A percentile compares a stretch with the other conserved stretches of the same genome.
phyloP scores from a whole-genome alignment of 805 yeast species.

The Yamadazyma akitaensis region DNA sequence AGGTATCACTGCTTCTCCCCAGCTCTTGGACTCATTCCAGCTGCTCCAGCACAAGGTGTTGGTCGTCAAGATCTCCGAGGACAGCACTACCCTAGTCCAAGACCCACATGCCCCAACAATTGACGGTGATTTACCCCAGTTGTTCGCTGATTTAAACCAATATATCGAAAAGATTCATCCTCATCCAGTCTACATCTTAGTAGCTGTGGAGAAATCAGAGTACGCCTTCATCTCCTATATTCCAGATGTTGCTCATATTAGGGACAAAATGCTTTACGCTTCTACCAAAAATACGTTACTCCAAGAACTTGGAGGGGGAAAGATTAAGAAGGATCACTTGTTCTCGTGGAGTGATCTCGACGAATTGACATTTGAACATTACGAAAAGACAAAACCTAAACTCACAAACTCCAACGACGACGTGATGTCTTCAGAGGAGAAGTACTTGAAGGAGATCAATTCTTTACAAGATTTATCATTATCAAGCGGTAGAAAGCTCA shows the following conservation, averaged over 20 bases:
- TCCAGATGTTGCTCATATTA: conserved; percentile 80
- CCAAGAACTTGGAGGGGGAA: conserved; percentile 66
- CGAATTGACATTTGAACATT: conserved; percentile 52
- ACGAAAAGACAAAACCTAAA: conserved; percentile 22
- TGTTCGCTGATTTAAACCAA: conserved; percentile 19
- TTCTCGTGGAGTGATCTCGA: conserved; percentile 53
- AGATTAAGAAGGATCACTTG: conserved; percentile 39
- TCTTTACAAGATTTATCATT: conserved; percentile 29
- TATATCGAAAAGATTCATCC: conserved; percentile 27
- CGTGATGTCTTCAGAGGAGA: conserved; percentile 54
- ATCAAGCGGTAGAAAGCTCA: conserved; percentile 25
- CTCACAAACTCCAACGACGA: conserved; percentile 24
- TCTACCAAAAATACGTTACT: conserved; percentile 78
- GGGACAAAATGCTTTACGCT: conserved; percentile 90
- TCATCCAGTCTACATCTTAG: conserved; percentile 33
- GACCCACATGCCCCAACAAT: conserved; percentile 21
- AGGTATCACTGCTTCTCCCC: conserved; percentile 36
- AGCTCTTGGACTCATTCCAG: conserved; percentile 28
- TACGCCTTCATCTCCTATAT: conserved; percentile 71
- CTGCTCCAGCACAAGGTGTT: conserved; percentile 19
- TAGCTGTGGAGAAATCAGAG: conserved; percentile 17
- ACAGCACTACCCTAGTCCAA: conserved; percentile 31
- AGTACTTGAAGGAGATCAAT: conserved; percentile 44
- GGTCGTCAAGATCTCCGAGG: conserved; percentile 30
- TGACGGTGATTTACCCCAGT: conserved; percentile 10